These are phyloP conservation scores for Leishmania lainsoni DNA, from an alignment of 208 protist genomes.

Conservation along the genomic window DNA sequence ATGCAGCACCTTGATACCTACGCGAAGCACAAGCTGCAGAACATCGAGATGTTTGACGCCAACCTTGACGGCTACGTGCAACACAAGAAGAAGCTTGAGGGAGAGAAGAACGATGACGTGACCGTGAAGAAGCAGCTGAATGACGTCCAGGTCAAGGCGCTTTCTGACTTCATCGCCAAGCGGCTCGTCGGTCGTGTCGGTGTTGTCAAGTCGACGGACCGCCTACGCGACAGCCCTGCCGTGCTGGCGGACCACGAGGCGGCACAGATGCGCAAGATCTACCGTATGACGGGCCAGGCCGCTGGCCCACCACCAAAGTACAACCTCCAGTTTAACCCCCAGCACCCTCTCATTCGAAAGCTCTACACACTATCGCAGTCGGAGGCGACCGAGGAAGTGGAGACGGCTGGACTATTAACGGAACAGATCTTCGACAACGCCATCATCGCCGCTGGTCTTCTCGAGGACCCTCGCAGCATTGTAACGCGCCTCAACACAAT, in stretches of 20 bases:
- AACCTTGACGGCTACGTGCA: conserved; percentile 88
- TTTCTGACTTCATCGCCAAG: conserved; percentile 88
- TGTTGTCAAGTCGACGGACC: conserved; percentile 83
- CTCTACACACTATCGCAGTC: conserved; percentile 89
- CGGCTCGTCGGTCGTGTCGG: conserved; percentile 85
- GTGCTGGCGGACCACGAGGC: conserved; percentile 93
- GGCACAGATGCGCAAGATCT: conserved; percentile 92
- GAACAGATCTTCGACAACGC: conserved; percentile 96
- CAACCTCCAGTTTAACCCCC: conserved; percentile 93
- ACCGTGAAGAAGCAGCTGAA: conserved; percentile 87
- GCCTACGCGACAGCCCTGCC: conserved; percentile 88
- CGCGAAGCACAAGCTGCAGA: conserved; percentile 94
- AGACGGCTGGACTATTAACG: conserved; percentile 82
- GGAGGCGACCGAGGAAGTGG: conserved; percentile 66
- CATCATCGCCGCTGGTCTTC: conserved; percentile 88
- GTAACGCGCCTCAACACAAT: conserved; percentile 90
- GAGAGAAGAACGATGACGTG: conserved; percentile 81
- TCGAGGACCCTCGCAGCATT: conserved; percentile 93
- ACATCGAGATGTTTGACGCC: conserved; percentile 92
- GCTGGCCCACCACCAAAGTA: conserved; percentile 89
- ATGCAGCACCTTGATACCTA: conserved; percentile 94
- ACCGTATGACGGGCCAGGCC: conserved; percentile 85
- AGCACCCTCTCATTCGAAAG: conserved; percentile 92
- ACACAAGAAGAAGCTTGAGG: conserved; percentile 86
- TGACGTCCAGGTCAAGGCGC: conserved; percentile 82